These are phyloP conservation scores for Pelargonium nanum DNA, from an alignment of 345 rosid genomes.

Conservation along the genomic window DNA sequence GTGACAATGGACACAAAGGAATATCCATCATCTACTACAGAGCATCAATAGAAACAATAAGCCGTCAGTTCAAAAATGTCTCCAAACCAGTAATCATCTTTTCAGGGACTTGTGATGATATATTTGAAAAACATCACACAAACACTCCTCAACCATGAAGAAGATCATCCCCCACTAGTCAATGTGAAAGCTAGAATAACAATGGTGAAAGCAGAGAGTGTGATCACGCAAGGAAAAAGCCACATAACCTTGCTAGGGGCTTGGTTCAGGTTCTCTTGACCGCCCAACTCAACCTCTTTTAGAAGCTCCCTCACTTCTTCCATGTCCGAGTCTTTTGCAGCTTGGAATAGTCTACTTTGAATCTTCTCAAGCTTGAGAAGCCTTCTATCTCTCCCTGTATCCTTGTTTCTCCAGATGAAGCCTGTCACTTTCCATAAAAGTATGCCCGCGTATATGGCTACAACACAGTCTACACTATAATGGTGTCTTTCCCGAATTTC, in stretches of 20 bases:
- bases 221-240: slow-evolving; percentile 53
- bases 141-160: neutral
- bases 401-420: slow-evolving; percentile 56
- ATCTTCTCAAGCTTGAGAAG: slow-evolving; percentile 52
- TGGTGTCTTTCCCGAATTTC: slow-evolving; percentile 87
- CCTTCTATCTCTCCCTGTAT: slow-evolving; percentile 20
- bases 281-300: slow-evolving; percentile 44
- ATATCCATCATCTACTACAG: no score
- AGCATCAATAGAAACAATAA: no score
- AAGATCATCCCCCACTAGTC: slow-evolving; percentile 70
- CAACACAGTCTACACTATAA: slow-evolving; percentile 76
- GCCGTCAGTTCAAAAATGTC: no score
- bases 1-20: no score
- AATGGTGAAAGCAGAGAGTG: slow-evolving; percentile 40
- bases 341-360: slow-evolving; percentile 57
- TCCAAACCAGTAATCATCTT: no score
- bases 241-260: slow-evolving; percentile 38
- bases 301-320: slow-evolving; percentile 77
- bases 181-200: slow-evolving; percentile 63
- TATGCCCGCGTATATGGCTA: slow-evolving; percentile 78
- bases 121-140: neutral
- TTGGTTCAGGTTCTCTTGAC: slow-evolving; percentile 28
- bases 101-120: no score
- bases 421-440: slow-evolving; percentile 94
- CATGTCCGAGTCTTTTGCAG: slow-evolving; percentile 84